Conservation (phyloP, 805 yeast species). For the Candida odintsovae region DNA sequence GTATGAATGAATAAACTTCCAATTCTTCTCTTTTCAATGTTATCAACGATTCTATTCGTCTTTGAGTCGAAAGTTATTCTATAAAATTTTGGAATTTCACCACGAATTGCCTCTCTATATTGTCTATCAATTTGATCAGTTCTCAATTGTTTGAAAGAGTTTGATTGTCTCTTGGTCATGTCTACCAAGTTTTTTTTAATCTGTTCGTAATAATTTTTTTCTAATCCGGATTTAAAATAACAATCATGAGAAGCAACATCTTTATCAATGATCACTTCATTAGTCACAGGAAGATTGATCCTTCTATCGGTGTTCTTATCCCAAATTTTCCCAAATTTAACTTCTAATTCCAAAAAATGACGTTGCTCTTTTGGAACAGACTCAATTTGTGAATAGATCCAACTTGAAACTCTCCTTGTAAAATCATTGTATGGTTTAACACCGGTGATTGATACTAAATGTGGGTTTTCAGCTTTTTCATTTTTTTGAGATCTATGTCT, state of each 20-base stretch:
- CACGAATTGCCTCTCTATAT: slow-evolving; percentile 55
- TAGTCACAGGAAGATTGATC: slow-evolving; percentile 57
- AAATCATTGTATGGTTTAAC: slow-evolving; percentile 75
- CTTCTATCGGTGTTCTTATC: slow-evolving; percentile 59
- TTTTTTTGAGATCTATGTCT: not conserved
- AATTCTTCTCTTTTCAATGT: slow-evolving; percentile 69
- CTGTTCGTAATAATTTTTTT: slow-evolving; percentile 54
- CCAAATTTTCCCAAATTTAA: slow-evolving; percentile 68
- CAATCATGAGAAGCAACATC: slow-evolving; percentile 48
- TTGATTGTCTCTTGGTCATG: slow-evolving; percentile 44
- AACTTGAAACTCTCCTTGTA: slow-evolving; percentile 75
- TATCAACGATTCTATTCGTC: slow-evolving; percentile 61
- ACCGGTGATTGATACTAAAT: slow-evolving; percentile 49
- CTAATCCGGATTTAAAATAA: slow-evolving; percentile 60
- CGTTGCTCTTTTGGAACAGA: slow-evolving; percentile 52
- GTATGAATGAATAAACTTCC: slow-evolving; percentile 65
- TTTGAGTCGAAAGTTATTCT: slow-evolving; percentile 63
- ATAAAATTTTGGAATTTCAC: slow-evolving; percentile 57
- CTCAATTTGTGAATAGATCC: slow-evolving; percentile 79
- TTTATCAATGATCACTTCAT: slow-evolving; percentile 52
- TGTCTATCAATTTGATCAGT: slow-evolving; percentile 59
- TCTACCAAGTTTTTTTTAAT: slow-evolving; percentile 49
- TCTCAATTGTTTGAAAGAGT: slow-evolving; percentile 53
- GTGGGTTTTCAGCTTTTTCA: not conserved
- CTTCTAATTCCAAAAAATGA: slow-evolving; percentile 63